Conservation (phyloP, 257 asterid species). For the Fraxinus quadrangulata region DNA sequence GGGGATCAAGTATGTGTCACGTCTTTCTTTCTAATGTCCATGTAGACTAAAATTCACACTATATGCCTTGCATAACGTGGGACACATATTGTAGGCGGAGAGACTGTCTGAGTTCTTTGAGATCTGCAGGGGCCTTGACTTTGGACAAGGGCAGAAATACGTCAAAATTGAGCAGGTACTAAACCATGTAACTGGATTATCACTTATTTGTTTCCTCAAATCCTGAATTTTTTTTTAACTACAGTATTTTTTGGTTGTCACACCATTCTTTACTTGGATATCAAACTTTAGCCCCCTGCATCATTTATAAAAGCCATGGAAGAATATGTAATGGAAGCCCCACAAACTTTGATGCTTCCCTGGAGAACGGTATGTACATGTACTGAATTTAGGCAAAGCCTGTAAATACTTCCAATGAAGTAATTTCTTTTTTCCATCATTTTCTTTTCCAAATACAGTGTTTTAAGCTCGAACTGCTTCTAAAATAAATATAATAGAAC, state of each 20-base stretch:
- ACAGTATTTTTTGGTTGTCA: neutral
- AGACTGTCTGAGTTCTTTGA: constrained; percentile 69
- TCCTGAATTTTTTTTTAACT: neutral
- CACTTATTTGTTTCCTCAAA: neutral
- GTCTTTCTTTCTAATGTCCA: constrained; percentile 12
- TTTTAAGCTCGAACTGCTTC: neutral
- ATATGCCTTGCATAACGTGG: constrained; percentile 1
- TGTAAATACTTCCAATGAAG: neutral
- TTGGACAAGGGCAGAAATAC: constrained; percentile 68
- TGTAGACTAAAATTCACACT: neutral
- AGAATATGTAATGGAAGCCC: constrained; percentile 68
- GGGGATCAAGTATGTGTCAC: constrained; percentile 55
- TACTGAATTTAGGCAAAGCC: constrained; percentile 7
- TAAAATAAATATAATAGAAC: neutral
- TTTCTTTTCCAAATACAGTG: neutral
- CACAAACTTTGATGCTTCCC: constrained; percentile 60
- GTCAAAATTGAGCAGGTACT: constrained; percentile 71
- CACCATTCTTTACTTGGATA: constrained; percentile 23
- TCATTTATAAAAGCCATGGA: constrained; percentile 72
- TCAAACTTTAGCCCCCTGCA: constrained; percentile 56
- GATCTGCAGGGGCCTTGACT: constrained; percentile 71
- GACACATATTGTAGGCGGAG: constrained; percentile 53
- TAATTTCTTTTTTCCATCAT: constrained; percentile 2
- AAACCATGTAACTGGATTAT: constrained; percentile 10
- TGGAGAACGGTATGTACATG: constrained; percentile 52